Evolutionary conservation across 2,329 filamentous ascomycete species (phyloP).

Genomic region (Ceratocystis cubensis): DNA sequence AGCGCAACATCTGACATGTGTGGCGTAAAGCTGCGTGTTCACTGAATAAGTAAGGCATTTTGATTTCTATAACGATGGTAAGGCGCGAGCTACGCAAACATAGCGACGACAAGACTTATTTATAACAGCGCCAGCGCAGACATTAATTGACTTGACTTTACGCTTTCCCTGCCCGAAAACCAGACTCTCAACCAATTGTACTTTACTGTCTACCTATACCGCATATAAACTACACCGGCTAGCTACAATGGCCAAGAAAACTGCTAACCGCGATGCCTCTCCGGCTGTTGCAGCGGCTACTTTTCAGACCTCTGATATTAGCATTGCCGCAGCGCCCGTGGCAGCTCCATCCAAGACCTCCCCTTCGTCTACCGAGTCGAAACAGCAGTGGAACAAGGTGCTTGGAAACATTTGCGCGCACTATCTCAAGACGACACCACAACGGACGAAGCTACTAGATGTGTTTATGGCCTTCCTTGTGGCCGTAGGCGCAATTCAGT

Average conservation of each 20-base stretch:
- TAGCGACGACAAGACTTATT: neutral
- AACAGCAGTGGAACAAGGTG: slow-evolving; percentile 44
- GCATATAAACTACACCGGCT: slow-evolving; percentile 17
- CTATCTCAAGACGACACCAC: slow-evolving; percentile 70
- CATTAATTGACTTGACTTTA: neutral
- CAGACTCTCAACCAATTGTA: neutral
- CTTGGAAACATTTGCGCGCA: slow-evolving; percentile 58
- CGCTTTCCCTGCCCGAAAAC: neutral
- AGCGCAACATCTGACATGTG: slow-evolving; percentile 17
- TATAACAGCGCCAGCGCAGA: slow-evolving; percentile 8
- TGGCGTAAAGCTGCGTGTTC: slow-evolving; percentile 22
- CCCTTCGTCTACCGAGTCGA: slow-evolving; percentile 22
- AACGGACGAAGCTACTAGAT: slow-evolving; percentile 85
- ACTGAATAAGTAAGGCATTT: slow-evolving; percentile 4
- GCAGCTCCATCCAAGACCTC: slow-evolving; percentile 22
- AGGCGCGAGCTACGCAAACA: slow-evolving; percentile 3
- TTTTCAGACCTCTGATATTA: slow-evolving; percentile 19
- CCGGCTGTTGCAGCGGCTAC: slow-evolving; percentile 23
- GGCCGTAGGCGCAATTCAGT: slow-evolving; percentile 77
- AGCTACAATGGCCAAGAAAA: slow-evolving; percentile 20
- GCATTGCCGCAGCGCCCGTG: slow-evolving; percentile 19
- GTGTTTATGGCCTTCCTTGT: slow-evolving; percentile 81
- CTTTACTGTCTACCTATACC: slow-evolving; percentile 23
- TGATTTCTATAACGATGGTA: neutral
- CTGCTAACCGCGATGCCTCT: slow-evolving; percentile 21